Percentiles rank a stretch among this genome's conserved stretches.
phyloP scores from a whole-genome alignment of 495 filamentous ascomycete genomes.

The Penicillium pulvis region DNA sequence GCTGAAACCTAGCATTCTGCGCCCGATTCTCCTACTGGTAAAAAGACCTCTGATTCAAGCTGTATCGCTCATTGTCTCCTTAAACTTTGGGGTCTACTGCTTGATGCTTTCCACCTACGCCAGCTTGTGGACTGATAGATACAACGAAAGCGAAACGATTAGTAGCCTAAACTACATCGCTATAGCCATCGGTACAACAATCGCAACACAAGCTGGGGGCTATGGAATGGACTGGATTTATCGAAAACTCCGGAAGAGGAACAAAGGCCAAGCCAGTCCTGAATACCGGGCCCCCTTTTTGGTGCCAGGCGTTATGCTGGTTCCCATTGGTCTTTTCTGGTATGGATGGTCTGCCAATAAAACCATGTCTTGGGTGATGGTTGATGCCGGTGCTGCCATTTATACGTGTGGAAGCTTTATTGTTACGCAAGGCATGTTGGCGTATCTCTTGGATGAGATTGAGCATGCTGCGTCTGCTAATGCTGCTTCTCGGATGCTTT shows the following conservation, averaged over 20 bases:
- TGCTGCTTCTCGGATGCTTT: constrained; percentile 1
- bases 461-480: neutral
- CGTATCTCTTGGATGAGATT: constrained; percentile 4
- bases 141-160: neutral
- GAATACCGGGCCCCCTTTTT: constrained; percentile 1
- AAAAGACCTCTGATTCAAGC: neutral
- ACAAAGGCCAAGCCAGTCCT: neutral
- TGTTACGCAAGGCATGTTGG: neutral
- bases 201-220: neutral
- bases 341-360: constrained; percentile 2
- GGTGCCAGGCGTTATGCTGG: neutral
- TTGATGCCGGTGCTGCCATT: neutral
- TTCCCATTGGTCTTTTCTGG: constrained; percentile 2
- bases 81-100: constrained; percentile 1
- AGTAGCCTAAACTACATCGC: constrained; percentile 3
- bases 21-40: neutral
- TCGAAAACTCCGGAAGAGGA: neutral
- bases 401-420: constrained; percentile 1
- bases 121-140: constrained; percentile 1
- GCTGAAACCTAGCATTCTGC: neutral
- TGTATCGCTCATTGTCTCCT: neutral
- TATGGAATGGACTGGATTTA: neutral
- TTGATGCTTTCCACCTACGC: constrained; percentile 3
- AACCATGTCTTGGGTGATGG: neutral
- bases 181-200: neutral